Conservation (phyloP, 805 yeast species). For the Yarrowia alimentaria region DNA sequence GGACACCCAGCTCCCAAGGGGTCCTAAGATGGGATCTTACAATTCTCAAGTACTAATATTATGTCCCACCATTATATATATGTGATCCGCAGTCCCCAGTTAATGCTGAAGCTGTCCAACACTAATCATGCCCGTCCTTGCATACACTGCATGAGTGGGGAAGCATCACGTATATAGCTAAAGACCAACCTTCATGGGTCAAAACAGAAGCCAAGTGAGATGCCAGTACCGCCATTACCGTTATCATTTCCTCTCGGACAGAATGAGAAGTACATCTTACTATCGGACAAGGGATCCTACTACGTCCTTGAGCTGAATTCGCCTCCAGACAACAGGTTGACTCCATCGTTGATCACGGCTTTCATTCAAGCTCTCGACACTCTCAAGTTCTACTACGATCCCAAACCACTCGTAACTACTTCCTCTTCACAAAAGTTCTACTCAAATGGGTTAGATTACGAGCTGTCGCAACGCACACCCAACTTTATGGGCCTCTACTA, state of each 20-base stretch:
- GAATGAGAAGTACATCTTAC: neutral
- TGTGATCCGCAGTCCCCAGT: no score
- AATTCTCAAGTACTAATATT: no score
- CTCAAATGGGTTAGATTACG: conserved; percentile 44
- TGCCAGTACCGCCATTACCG: neutral
- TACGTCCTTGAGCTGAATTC: conserved; percentile 38
- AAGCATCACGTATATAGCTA: neutral
- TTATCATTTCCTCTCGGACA: neutral
- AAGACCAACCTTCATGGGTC: no score
- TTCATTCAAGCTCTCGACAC: conserved; percentile 39
- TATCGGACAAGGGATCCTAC: conserved; percentile 30
- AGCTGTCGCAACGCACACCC: conserved; percentile 39
- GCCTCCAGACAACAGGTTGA: conserved; percentile 43
- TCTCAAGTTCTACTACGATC: conserved; percentile 34
- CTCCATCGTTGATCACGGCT: conserved; percentile 39
- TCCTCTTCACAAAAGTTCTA: conserved; percentile 42
- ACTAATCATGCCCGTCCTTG: conserved; percentile 7
- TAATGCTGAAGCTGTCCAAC: no score
- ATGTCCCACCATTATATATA: no score
- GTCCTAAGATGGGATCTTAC: no score
- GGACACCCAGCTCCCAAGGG: no score
- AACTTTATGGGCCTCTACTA: conserved; percentile 39
- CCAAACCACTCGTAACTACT: conserved; percentile 41
- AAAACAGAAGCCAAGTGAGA: neutral
- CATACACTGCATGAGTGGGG: conserved; percentile 4